Evolutionary conservation across 441 rosid species (phyloP).

Genomic region (Erysimum cheiri): DNA sequence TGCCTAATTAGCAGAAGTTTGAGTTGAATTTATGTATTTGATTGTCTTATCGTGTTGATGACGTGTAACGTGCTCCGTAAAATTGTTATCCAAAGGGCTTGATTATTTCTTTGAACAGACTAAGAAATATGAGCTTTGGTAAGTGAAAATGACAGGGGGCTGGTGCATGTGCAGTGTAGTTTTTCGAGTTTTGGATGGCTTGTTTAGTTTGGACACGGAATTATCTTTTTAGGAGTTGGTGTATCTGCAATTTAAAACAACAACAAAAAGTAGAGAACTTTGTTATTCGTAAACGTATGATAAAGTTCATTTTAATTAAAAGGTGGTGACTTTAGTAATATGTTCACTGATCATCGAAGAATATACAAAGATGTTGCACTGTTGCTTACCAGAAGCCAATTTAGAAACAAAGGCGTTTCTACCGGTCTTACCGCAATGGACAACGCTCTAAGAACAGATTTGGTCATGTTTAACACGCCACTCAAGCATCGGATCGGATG

Average conservation of each 20-base stretch:
- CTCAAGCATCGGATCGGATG: background rate
- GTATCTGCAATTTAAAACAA: background rate
- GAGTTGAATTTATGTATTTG: constrained; percentile 3
- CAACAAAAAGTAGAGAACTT: background rate
- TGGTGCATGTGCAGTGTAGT: background rate
- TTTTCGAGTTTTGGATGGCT: background rate
- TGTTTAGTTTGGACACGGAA: constrained; percentile 14
- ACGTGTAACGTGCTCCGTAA: background rate
- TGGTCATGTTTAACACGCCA: constrained; percentile 9
- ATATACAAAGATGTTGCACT: background rate
- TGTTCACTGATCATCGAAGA: background rate
- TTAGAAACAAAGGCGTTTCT: background rate
- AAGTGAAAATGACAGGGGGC: background rate
- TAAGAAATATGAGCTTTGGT: constrained; percentile 3
- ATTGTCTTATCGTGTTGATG: background rate
- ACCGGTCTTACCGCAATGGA: constrained; percentile 3
- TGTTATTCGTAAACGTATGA: background rate
- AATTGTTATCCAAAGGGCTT: background rate
- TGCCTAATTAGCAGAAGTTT: background rate
- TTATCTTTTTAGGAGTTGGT: constrained; percentile 4
- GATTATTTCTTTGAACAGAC: background rate
- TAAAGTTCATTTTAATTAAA: background rate
- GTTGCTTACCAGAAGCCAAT: background rate
- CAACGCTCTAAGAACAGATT: background rate
- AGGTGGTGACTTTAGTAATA: background rate